Evolutionary conservation across 2,329 filamentous ascomycete genomes (phyloP).

Genomic region (Cercospora citrullina): DNA sequence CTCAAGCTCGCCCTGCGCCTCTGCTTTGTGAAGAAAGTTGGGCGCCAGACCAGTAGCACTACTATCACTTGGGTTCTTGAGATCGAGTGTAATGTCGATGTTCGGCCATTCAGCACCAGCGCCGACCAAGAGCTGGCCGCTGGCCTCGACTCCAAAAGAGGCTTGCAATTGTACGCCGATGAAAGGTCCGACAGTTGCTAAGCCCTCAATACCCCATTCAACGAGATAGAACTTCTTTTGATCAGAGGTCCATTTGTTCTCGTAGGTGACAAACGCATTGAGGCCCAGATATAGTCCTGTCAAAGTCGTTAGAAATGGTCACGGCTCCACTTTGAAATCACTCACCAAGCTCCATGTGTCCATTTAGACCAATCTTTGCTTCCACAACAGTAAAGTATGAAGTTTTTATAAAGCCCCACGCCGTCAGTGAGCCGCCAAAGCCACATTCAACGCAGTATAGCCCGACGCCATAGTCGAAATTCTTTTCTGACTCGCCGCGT

Average conservation of each 20-base stretch:
- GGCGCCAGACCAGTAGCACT: neutral
- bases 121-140: conserved; percentile 11
- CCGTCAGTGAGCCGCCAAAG: no score
- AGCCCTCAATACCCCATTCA: neutral
- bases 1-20: conserved; percentile 8
- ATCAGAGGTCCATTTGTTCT: conserved; percentile 1
- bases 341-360: no score
- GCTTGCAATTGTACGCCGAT: conserved; percentile 4
- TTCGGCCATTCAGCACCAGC: conserved; percentile 9
- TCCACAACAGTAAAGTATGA: no score
- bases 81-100: conserved; percentile 8
- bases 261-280: no score
- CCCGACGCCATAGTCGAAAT: no score
- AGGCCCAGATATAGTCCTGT: no score
- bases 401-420: no score
- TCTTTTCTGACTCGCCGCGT: neutral
- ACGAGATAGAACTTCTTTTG: neutral
- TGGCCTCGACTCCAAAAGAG: conserved; percentile 6
- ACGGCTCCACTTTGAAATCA: no score
- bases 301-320: no score
- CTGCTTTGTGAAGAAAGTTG: neutral
- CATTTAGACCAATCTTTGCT: no score
- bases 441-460: neutral
- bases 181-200: conserved; percentile 12
- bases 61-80: conserved; percentile 4